Evolutionary conservation across 352 stramenopile species (phyloP).

Genomic region (Phytopythium litorale): DNA sequence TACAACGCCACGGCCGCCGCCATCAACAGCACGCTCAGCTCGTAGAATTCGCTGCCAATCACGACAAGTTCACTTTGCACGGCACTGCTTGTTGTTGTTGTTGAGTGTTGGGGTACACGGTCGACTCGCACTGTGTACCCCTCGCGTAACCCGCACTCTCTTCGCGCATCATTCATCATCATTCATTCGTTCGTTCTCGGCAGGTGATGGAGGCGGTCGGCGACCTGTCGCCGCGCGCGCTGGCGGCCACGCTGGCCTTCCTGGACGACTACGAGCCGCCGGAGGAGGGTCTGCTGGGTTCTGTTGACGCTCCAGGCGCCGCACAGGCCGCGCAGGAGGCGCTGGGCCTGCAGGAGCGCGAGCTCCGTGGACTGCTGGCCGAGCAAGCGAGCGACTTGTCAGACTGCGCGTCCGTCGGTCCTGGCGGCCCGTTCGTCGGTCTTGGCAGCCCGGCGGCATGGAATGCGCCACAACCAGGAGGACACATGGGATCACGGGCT

Average conservation of each 20-base stretch:
- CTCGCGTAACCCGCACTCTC: too few relatives aligned
- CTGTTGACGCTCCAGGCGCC: background rate
- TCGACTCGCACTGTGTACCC: too few relatives aligned
- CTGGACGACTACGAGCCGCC: conserved; percentile 1
- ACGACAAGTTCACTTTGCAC: too few relatives aligned
- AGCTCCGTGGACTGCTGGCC: background rate
- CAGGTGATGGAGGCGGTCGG: background rate
- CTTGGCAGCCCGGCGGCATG: background rate
- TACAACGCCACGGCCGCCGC: conserved; percentile 70
- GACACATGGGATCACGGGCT: too few relatives aligned
- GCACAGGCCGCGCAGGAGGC: background rate
- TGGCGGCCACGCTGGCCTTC: conserved; percentile 1
- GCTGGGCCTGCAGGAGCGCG: background rate
- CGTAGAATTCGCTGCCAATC: background rate
- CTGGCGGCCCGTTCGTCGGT: background rate
- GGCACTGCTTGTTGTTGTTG: too few relatives aligned
- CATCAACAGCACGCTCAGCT: background rate
- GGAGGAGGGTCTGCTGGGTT: background rate
- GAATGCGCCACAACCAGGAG: background rate
- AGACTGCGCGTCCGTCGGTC: background rate
- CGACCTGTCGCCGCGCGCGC: background rate
- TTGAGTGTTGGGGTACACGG: too few relatives aligned
- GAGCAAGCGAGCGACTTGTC: conserved; percentile 2
- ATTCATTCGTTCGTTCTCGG: too few relatives aligned
- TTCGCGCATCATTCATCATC: too few relatives aligned